Evolutionary conservation across 164 flowering plant species (phyloP), one percentile per base, ranked within the genome.

Genomic region (Macadamia tetraphylla): DNA sequence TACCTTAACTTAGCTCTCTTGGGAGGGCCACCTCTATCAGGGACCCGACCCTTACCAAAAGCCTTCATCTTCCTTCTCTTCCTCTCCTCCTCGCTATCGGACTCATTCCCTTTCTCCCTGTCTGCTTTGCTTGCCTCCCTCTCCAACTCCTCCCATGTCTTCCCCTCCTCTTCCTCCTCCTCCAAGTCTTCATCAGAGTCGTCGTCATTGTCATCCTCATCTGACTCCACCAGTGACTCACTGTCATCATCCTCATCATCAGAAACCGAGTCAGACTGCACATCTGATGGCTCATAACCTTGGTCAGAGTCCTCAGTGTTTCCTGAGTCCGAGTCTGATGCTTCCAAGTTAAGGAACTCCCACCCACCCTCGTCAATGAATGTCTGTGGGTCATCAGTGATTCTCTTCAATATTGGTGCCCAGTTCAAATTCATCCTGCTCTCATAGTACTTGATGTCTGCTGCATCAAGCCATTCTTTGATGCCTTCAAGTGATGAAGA

Each of bases 81-180:
- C 62, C 90, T 80, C 69, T 91, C 97, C 40, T 86, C 89, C 71
- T 89, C 95, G 62, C 97, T 89, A 71, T 91, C 97, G 0, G 91
- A 88, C 23, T 88, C 93, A 74, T 64, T 78, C 9, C 88, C 92
- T 23, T 85, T 82, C 81, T 88, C 90, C 62, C 84, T 76, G 60
- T 91, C 95, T 42, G 93, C 95, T 77, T 89, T 79, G 76, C 87
- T 88, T 42, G 95, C 97, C 78, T 91, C 97, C 74, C 92, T 85
- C 68, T 91, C 95, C 74, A 91, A 76, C 85, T 91, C 97, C 64
- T 91, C 94, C 97, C 97, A 89, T 8, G 93, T 87, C 75, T 88
- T 88, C 6, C 93, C 97, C 63, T 23, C 23, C 23, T 23, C 23
- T 23, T 91, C 68, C 43, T 89, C 92, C 65, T 91, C 97, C 71